These are phyloP conservation scores for Boletus sp. DNA, from an alignment of 1,284 basidiomycete genomes.

Conservation along the genomic window DNA sequence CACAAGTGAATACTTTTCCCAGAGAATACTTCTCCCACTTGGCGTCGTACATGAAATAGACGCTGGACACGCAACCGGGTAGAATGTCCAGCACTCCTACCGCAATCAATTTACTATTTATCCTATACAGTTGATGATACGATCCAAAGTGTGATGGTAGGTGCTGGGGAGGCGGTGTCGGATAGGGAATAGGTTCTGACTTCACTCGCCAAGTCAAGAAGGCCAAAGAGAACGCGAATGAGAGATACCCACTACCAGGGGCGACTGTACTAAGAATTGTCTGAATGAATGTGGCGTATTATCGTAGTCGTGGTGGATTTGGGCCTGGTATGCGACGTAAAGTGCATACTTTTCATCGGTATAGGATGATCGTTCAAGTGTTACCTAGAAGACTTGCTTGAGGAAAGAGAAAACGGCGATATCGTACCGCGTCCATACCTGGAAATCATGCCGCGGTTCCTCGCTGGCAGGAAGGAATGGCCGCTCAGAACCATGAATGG, in stretches of 20 bases:
- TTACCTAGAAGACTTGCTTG: slow-evolving; percentile 51
- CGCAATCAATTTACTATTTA: slow-evolving; percentile 84
- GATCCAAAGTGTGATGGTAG: slow-evolving; percentile 81
- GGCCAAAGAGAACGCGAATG: background rate
- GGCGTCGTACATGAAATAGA: slow-evolving; percentile 95
- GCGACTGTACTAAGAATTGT: slow-evolving; percentile 81
- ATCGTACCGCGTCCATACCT: slow-evolving; percentile 45
- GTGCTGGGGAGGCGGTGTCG: slow-evolving; percentile 48
- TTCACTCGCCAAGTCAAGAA: slow-evolving; percentile 27
- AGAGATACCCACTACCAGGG: slow-evolving; percentile 60
- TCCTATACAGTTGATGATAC: slow-evolving; percentile 84
- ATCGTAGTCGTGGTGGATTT: slow-evolving; percentile 74
- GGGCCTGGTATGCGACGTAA: slow-evolving; percentile 75
- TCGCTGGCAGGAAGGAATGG: slow-evolving; percentile 34
- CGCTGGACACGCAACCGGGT: slow-evolving; percentile 88
- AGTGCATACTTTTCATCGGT: slow-evolving; percentile 82
- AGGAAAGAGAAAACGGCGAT: background rate
- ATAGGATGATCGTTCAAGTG: slow-evolving; percentile 73
- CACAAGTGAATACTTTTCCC: slow-evolving; percentile 68
- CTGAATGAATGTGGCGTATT: slow-evolving; percentile 60
- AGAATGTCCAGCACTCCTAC: slow-evolving; percentile 92
- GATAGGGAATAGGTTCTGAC: slow-evolving; percentile 64
- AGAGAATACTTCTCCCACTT: slow-evolving; percentile 76
- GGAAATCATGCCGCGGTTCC: slow-evolving; percentile 48
- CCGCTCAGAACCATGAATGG: slow-evolving; percentile 48